These are phyloP conservation scores for Aspergillus ruber DNA, from an alignment of 2,329 filamentous ascomycete species.

Conservation along the genomic window DNA sequence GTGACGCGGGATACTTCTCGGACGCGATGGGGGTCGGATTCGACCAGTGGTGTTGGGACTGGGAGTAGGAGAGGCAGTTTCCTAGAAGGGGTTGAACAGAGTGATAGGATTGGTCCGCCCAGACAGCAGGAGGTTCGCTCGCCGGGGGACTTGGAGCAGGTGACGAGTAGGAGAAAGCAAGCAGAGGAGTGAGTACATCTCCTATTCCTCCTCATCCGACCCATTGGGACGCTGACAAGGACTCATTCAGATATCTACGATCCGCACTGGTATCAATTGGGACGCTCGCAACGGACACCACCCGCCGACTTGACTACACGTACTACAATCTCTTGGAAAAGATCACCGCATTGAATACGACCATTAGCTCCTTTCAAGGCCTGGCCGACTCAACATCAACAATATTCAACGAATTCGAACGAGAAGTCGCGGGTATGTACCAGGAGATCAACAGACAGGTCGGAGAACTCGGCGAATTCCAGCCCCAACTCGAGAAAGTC, in stretches of 20 bases:
- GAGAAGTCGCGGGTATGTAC: slow-evolving; percentile 29
- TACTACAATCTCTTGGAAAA: slow-evolving; percentile 45
- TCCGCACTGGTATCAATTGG: slow-evolving; percentile 31
- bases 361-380: slow-evolving; percentile 36
- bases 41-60: slow-evolving; percentile 17
- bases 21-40: slow-evolving; percentile 29
- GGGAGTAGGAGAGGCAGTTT: slow-evolving; percentile 25
- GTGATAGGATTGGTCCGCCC: slow-evolving; percentile 21
- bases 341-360: slow-evolving; percentile 33
- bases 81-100: slow-evolving; percentile 19
- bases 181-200: slow-evolving; percentile 62
- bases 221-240: neutral
- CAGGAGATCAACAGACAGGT: slow-evolving; percentile 33
- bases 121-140: slow-evolving; percentile 25
- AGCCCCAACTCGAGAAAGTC: slow-evolving; percentile 31
- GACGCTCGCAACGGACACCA: slow-evolving; percentile 36
- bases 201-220: neutral
- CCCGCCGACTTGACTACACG: slow-evolving; percentile 41
- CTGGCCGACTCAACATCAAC: slow-evolving; percentile 31
- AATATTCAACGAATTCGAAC: slow-evolving; percentile 34
- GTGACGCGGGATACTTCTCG: slow-evolving; percentile 24
- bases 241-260: slow-evolving; percentile 22
- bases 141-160: slow-evolving; percentile 29
- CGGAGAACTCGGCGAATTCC: slow-evolving; percentile 31
- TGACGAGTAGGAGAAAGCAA: slow-evolving; percentile 63